These are phyloP conservation scores for Chloranthus sessilifolius DNA, from an alignment of 164 flowering plant genomes.

Conservation along the genomic window DNA sequence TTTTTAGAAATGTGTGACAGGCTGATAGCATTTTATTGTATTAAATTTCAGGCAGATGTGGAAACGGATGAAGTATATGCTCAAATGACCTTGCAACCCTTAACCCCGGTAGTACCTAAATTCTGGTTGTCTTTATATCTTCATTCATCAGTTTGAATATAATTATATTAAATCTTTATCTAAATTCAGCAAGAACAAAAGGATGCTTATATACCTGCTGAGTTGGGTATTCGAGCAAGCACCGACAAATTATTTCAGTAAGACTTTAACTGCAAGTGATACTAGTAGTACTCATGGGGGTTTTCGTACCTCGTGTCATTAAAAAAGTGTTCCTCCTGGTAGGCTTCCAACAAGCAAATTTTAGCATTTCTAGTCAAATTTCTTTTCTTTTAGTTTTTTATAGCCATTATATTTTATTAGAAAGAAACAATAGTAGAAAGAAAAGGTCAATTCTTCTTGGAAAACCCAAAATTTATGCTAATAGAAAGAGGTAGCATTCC, in stretches of 20 bases:
- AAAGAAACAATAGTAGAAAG: no score
- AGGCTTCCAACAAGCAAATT: no score
- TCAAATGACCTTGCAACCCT: constrained; percentile 77
- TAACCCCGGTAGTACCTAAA: constrained; percentile 44
- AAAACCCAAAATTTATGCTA: no score
- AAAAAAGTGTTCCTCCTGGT: constrained; percentile 85
- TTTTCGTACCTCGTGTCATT: constrained; percentile 80
- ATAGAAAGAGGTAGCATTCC: no score
- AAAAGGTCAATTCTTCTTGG: no score
- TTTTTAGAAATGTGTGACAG: background rate
- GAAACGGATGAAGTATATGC: constrained; percentile 88
- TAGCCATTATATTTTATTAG: no score
- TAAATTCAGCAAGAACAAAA: constrained; percentile 79
- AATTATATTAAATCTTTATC: background rate
- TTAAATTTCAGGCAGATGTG: constrained; percentile 67
- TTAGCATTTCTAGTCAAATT: no score
- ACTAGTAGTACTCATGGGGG: constrained; percentile 90
- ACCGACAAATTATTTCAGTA: constrained; percentile 82
- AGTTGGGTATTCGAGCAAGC: constrained; percentile 64
- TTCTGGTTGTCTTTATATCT: background rate
- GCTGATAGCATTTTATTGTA: background rate
- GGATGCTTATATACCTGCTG: constrained; percentile 56
- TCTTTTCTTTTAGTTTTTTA: no score
- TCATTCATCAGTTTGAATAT: background rate
- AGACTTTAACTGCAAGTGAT: constrained; percentile 77